Base-by-base conservation (phyloP, 2,329 filamentous ascomycete genomes). In the Alternaria incomplexa region DNA sequence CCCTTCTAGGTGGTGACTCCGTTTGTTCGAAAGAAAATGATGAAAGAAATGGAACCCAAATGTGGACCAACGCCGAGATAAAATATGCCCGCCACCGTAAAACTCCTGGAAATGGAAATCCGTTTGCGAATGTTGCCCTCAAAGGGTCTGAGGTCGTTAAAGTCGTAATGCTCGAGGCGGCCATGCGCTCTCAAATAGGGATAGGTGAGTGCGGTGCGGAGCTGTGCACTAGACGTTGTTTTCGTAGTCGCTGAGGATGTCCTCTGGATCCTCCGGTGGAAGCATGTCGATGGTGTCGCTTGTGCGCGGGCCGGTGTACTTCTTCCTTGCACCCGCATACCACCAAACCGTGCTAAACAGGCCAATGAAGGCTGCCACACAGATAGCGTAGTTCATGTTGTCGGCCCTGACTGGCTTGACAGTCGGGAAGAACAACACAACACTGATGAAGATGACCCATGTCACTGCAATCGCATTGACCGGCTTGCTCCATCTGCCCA, bases 381-480 rank as follows among this genome's bases (percentile, higher is more conserved):
- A 82, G 28, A 84, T 79, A 6, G 82, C 82, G 69, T 84, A 84
- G 63, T 84, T 84, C 82, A 84, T 84, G 65, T 84, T 84, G 44
- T 74, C 73, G 1, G 78, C 68, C 4, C 78, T 82, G 15, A 84
- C 80, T 2, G 82, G 82, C 32, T 77, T 79, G n/a, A 76, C 68
- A 1, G 81, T 78, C 4, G 82, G 83, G 77, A 83, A 84, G 74
- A 84, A 87, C 17, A 90, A 78, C n/a, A 90, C 83, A 10, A 86
- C 81, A 68, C 86, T 89, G 66, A 90, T 89, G 70, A 90, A 88
- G 25, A 84, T 66, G 4, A 89, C 87, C 88, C 88, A 90, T 4
- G 79, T 75, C n/a, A 88, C 83, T 2, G 88, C 86, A 12, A 88
- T 76, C 7, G 80, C 79, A 65, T 89, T 90, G 55, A 89, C 75